A percentile compares a stretch with the other conserved stretches of the same genome.
These are phyloP conservation scores for Dalechampia spathulata DNA, from an alignment of 441 rosid species.

Conservation along the genomic window DNA sequence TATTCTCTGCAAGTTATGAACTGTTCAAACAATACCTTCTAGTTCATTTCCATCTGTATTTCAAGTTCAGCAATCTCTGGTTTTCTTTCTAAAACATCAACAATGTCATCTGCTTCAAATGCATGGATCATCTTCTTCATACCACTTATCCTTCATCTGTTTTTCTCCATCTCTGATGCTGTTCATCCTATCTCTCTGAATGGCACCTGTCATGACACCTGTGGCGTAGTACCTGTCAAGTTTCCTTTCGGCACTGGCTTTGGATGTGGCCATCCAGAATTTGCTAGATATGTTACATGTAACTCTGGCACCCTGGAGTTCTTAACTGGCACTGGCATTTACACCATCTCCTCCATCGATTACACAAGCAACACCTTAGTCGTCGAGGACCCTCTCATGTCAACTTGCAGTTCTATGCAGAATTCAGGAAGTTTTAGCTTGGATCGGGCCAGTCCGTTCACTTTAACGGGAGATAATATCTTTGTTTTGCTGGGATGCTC, in stretches of 20 bases:
- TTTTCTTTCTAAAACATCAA: constrained; percentile 6
- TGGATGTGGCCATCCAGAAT: constrained; percentile 62
- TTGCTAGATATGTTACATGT: constrained; percentile 47
- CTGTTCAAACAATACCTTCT: constrained; percentile 1
- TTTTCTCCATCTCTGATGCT: constrained; percentile 16
- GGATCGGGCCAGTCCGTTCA: constrained; percentile 49
- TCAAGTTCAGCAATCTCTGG: neutral
- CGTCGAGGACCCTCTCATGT: constrained; percentile 51
- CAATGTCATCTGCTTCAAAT: constrained; percentile 30
- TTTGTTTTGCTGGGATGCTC: constrained; percentile 66
- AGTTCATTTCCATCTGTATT: constrained; percentile 3
- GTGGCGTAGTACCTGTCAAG: constrained; percentile 40
- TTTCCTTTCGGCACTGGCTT: constrained; percentile 50
- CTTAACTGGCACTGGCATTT: constrained; percentile 45
- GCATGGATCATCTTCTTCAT: constrained; percentile 17
- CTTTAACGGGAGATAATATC: constrained; percentile 35
- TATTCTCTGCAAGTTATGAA: constrained; percentile 8
- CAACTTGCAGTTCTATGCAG: constrained; percentile 62
- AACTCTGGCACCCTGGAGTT: constrained; percentile 39
- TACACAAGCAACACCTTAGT: constrained; percentile 34
- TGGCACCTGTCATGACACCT: constrained; percentile 35
- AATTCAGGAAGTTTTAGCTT: constrained; percentile 58
- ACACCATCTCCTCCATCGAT: constrained; percentile 43
- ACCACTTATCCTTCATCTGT: constrained; percentile 20
- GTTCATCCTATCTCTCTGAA: constrained; percentile 24